phyloP scores from a whole-genome alignment of 768 basidiomycete species.

The Dacryopinax primogenitus region DNA sequence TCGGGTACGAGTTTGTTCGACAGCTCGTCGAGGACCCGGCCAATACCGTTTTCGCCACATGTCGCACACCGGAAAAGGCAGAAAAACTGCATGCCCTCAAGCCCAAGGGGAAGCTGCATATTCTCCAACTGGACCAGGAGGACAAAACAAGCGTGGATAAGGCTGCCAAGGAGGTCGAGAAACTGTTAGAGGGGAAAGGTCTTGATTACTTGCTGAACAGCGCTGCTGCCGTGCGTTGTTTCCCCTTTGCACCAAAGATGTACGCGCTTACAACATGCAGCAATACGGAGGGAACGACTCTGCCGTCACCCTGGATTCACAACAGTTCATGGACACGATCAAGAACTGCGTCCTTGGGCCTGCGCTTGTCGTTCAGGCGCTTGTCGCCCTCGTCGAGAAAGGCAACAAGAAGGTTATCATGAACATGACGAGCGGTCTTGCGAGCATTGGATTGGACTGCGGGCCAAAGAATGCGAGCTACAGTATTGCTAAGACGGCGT shows the following conservation, averaged over 20 bases:
- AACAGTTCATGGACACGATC: constrained; percentile 21
- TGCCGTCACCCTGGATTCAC: constrained; percentile 22
- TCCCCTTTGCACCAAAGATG: neutral
- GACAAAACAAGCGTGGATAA: constrained; percentile 22
- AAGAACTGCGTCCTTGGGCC: constrained; percentile 29
- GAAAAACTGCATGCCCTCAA: constrained; percentile 13
- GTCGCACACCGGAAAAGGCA: constrained; percentile 20
- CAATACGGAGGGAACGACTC: constrained; percentile 22
- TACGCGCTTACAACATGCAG: neutral
- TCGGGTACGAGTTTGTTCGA: constrained; percentile 18
- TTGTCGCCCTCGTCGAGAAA: constrained; percentile 28
- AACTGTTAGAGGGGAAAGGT: constrained; percentile 23
- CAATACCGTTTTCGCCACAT: constrained; percentile 22
- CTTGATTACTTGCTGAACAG: constrained; percentile 34
- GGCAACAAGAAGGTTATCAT: constrained; percentile 25
- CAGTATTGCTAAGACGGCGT: constrained; percentile 29
- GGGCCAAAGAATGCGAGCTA: constrained; percentile 26
- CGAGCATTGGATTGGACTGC: constrained; percentile 26
- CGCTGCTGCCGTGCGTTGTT: constrained; percentile 27
- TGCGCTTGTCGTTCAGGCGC: constrained; percentile 26
- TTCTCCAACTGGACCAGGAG: constrained; percentile 27
- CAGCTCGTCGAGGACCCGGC: constrained; percentile 14
- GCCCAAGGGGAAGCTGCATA: constrained; percentile 24
- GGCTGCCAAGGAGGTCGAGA: constrained; percentile 21
- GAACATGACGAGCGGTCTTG: constrained; percentile 28